phyloP scores from a whole-genome alignment of 768 basidiomycete genomes.

The Termitomyces sp. region DNA sequence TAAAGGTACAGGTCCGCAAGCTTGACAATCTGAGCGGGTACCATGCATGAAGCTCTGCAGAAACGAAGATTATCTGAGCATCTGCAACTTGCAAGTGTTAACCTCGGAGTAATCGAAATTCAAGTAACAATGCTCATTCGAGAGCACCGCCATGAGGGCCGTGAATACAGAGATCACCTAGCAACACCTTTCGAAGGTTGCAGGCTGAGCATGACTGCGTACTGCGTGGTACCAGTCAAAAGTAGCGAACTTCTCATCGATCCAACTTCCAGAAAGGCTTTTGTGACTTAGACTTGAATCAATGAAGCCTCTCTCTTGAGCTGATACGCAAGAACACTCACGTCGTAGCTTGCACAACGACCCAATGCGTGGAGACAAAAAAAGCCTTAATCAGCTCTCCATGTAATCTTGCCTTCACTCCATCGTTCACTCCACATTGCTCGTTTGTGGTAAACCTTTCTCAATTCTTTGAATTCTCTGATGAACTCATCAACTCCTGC shows the following conservation, averaged over 20 bases:
- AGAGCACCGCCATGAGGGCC: not conserved
- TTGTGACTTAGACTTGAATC: not conserved
- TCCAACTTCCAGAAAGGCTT: not conserved
- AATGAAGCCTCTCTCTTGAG: not conserved
- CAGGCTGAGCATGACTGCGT: not conserved
- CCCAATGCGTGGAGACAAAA: not conserved
- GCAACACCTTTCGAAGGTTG: not conserved
- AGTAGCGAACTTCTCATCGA: not conserved
- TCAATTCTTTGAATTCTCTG: constrained; percentile 76
- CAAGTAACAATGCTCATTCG: not conserved
- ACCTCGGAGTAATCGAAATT: not conserved
- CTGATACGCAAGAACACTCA: not conserved
- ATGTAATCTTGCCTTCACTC: constrained; percentile 78
- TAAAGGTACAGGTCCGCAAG: not conserved
- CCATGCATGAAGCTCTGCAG: not conserved
- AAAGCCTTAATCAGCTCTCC: constrained; percentile 58
- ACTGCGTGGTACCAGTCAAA: not conserved
- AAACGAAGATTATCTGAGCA: not conserved
- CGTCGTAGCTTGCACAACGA: not conserved
- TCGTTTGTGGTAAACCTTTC: constrained; percentile 92
- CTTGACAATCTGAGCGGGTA: not conserved
- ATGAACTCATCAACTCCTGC: constrained; percentile 84
- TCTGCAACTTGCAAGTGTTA: not conserved
- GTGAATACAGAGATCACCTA: not conserved
- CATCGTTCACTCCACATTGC: constrained; percentile 88